phyloP scores from a whole-genome alignment of 768 basidiomycete genomes.

The Leccinum disarticulatum region DNA sequence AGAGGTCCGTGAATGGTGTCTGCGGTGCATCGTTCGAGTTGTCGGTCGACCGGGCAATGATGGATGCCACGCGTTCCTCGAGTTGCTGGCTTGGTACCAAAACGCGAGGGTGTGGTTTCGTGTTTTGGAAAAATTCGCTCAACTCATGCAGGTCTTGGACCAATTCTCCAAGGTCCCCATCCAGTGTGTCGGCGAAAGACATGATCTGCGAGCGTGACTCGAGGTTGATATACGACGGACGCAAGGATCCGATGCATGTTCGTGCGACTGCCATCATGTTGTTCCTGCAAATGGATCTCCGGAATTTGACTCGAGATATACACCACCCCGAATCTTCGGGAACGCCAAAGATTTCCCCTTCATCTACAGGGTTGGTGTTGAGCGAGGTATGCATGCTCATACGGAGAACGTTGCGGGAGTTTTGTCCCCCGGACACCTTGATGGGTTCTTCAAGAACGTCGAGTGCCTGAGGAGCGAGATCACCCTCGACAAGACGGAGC shows the following conservation, averaged over 20 bases:
- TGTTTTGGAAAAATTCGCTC: slow-evolving; percentile 67
- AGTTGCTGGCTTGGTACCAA: slow-evolving; percentile 57
- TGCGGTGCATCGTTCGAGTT: slow-evolving; percentile 57
- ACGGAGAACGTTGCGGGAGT: slow-evolving; percentile 83
- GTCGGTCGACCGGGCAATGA: slow-evolving; percentile 75
- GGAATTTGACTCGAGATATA: slow-evolving; percentile 63
- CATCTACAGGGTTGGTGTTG: slow-evolving; percentile 46
- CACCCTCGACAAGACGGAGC: slow-evolving; percentile 83
- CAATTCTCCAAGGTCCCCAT: slow-evolving; percentile 74
- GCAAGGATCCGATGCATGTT: slow-evolving; percentile 68
- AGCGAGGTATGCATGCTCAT: slow-evolving; percentile 81
- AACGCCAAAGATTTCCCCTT: slow-evolving; percentile 77
- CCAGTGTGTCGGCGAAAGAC: slow-evolving; percentile 38
- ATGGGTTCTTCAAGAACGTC: slow-evolving; percentile 94
- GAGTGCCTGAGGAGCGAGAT: slow-evolving; percentile 79
- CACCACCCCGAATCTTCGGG: slow-evolving; percentile 87
- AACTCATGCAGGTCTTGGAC: slow-evolving; percentile 77
- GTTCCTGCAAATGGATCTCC: slow-evolving; percentile 62
- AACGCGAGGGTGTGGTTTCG: slow-evolving; percentile 33
- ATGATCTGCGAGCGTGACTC: slow-evolving; percentile 50
- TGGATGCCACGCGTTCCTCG: slow-evolving; percentile 79
- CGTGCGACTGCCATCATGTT: slow-evolving; percentile 87
- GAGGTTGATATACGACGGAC: slow-evolving; percentile 73
- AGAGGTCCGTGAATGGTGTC: slow-evolving; percentile 80
- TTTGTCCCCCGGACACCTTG: slow-evolving; percentile 70